These are phyloP conservation scores for Beta macrorhiza DNA, from an alignment of 179 eudicot species.

Conservation along the genomic window DNA sequence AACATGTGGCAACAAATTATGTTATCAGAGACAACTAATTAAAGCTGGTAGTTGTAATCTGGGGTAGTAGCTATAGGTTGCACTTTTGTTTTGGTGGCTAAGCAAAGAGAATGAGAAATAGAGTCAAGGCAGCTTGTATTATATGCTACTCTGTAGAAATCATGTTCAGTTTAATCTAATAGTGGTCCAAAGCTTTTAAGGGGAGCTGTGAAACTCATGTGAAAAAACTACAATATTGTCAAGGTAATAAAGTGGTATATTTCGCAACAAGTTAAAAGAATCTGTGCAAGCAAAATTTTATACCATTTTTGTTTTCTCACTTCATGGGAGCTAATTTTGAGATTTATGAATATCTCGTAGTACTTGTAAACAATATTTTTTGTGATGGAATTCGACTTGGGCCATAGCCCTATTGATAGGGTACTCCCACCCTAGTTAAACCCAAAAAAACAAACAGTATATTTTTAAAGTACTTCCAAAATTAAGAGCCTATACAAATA, in stretches of 20 bases:
- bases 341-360: too few relatives aligned
- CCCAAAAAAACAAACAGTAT: too few relatives aligned
- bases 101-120: conserved; percentile 12
- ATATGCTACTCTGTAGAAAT: neutral
- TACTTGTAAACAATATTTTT: too few relatives aligned
- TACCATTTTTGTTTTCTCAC: neutral
- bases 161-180: conserved; percentile 3
- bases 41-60: conserved; percentile 1
- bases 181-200: conserved; percentile 15
- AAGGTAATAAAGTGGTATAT: neutral
- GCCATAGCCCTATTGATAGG: too few relatives aligned
- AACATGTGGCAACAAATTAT: neutral
- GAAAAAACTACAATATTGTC: neutral
- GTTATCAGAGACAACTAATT: neutral
- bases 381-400: too few relatives aligned
- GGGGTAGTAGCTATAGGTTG: neutral
- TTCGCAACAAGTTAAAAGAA: neutral
- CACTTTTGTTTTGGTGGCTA: conserved; percentile 9
- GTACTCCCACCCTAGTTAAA: too few relatives aligned
- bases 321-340: neutral
- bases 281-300: neutral
- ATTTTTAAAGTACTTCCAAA: too few relatives aligned
- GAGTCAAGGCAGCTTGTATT: conserved; percentile 4
- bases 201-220: neutral
- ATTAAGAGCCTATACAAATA: too few relatives aligned